Evolutionary conservation across 2,329 filamentous ascomycete species (phyloP).

Genomic region (Hypoxylon sp.): DNA sequence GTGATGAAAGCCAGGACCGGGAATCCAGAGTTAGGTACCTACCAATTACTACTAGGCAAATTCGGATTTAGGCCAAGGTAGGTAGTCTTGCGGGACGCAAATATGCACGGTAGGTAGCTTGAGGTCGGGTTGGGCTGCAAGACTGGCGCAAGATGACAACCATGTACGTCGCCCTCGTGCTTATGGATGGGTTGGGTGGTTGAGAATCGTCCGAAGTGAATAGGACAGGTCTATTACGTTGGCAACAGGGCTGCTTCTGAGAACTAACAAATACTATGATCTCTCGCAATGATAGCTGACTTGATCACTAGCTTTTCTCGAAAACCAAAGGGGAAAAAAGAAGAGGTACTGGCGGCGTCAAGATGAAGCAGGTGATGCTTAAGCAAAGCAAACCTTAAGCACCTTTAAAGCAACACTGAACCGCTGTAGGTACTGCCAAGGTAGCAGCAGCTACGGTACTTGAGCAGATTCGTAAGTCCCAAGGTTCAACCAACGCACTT

Average conservation of each 20-base stretch:
- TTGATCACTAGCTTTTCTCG: slow-evolving; percentile 4
- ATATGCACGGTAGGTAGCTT: slow-evolving; percentile 44
- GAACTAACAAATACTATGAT: neutral
- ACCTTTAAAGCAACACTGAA: neutral
- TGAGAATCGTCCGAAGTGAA: slow-evolving; percentile 25
- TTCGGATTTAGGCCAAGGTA: slow-evolving; percentile 40
- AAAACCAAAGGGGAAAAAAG: neutral
- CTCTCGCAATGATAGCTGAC: slow-evolving; percentile 14
- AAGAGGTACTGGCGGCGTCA: slow-evolving; percentile 6
- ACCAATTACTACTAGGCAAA: slow-evolving; percentile 41
- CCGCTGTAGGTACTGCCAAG: slow-evolving; percentile 2
- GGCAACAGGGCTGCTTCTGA: slow-evolving; percentile 4
- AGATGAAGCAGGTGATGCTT: slow-evolving; percentile 1
- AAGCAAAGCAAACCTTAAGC: slow-evolving; percentile 9
- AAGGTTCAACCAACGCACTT: slow-evolving; percentile 19
- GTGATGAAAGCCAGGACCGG: slow-evolving; percentile 34
- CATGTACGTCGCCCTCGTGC: slow-evolving; percentile 49
- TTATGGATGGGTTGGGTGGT: slow-evolving; percentile 45
- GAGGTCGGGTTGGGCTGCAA: slow-evolving; percentile 54
- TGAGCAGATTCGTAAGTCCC: slow-evolving; percentile 14
- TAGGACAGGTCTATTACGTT: slow-evolving; percentile 25
- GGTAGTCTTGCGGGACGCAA: slow-evolving; percentile 40
- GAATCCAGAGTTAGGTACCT: slow-evolving; percentile 30
- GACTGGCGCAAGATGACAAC: slow-evolving; percentile 44
- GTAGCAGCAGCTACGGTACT: slow-evolving; percentile 12